Percentiles rank a stretch among this genome's conserved stretches.
These are phyloP conservation scores for Punica granatum DNA, from an alignment of 345 rosid genomes.

Conservation along the genomic window DNA sequence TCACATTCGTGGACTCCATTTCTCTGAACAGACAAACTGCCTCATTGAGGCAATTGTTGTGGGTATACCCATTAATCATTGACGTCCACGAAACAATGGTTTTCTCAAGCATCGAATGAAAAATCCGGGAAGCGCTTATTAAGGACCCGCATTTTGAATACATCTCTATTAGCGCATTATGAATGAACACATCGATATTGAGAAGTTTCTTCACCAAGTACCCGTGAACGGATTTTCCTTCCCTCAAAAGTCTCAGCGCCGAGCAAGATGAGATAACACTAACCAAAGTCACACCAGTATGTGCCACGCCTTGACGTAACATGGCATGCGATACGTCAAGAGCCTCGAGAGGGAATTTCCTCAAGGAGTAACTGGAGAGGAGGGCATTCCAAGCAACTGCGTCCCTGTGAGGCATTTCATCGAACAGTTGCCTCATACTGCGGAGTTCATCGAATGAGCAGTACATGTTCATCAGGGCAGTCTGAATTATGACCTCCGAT, in stretches of 20 bases:
- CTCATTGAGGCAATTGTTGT: slow-evolving; percentile 20
- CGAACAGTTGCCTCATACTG: slow-evolving; percentile 15
- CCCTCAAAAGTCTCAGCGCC: slow-evolving; percentile 6
- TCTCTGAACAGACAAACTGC: slow-evolving; percentile 30
- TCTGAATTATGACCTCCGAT: slow-evolving; percentile 19
- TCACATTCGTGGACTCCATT: slow-evolving; percentile 21
- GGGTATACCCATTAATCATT: slow-evolving; percentile 23
- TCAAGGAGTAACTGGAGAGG: slow-evolving; percentile 15
- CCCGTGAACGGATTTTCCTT: slow-evolving; percentile 26
- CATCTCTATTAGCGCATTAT: slow-evolving; percentile 24
- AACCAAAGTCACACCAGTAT: slow-evolving; percentile 15
- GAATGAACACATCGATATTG: slow-evolving; percentile 18
- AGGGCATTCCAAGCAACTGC: slow-evolving; percentile 27
- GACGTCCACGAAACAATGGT: slow-evolving; percentile 33
- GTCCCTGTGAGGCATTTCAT: slow-evolving; percentile 26
- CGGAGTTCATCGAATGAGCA: slow-evolving; percentile 3
- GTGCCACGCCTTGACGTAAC: slow-evolving; percentile 7
- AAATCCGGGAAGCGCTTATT: slow-evolving; percentile 16
- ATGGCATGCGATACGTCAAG: slow-evolving; percentile 10
- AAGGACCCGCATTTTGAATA: slow-evolving; percentile 23
- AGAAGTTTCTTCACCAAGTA: slow-evolving; percentile 7
- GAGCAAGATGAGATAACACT: slow-evolving; percentile 19
- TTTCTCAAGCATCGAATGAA: slow-evolving; percentile 15
- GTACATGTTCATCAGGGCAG: slow-evolving; percentile 17
- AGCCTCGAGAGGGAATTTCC: slow-evolving; percentile 14